Evolutionary conservation across 225 moss, liverwort and hornwort genomes (phyloP), one percentile per base, ranked within the genome.

Genomic region (Polytrichum formosum): DNA sequence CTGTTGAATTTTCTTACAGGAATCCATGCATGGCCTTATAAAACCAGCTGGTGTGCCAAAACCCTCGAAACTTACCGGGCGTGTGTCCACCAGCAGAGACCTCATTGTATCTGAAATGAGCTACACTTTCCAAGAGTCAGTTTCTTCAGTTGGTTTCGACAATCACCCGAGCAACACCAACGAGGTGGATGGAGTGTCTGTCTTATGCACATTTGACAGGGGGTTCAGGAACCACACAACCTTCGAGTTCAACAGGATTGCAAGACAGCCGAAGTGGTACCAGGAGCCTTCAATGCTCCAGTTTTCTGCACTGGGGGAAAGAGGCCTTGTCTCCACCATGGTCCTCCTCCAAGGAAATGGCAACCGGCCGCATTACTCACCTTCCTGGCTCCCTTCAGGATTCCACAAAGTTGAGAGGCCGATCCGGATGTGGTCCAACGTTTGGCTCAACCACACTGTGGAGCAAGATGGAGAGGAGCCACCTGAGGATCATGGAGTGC

Each of bases 51-150:
- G 65, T 65, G 30, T 17, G 17, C 26, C 63, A 23, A 63, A 17
- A 63, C 63, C 19, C 10, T 18, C 54, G 54, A 26, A 67, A 23
- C 6, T 67, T 26, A 25, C 6, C 7, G 67, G 26, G 25, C 5
- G 16, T 53, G 9, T 54, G 53, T 26, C 53, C 54, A 26, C 18
- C 9, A 25, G 22, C n/a, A 53, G 22, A 16, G 53, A 54, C 6
- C 54, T 67, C 25, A 54, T 54, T 16, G 67, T 53, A 23, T 67
- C 67, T 53, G 22, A 67, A 54, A 26, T 27, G 54, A 28, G 16
- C 23, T 19, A 67, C 9, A 20, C 25, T 54, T 25, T 54, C 18
- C 67, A 55, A 18, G 54, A 26, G 53, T 54, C 7, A 1, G 16
- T 5, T 53, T 0, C 22, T 17, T 53, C 25, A 21, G 26, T 16